Conservation (phyloP, 495 filamentous ascomycete species). For the Neurospora discreta region DNA sequence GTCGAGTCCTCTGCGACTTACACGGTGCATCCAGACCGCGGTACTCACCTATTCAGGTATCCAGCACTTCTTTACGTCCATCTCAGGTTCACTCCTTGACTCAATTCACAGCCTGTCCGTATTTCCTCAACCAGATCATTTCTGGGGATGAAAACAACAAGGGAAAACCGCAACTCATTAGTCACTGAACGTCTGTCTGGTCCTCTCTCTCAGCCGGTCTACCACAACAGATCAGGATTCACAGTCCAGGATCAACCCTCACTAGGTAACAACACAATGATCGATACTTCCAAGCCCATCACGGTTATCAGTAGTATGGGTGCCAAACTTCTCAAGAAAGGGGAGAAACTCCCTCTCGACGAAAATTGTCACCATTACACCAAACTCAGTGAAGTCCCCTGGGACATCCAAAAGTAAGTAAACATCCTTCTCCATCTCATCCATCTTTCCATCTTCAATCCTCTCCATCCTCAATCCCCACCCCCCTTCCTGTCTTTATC, state of each 20-base stretch:
- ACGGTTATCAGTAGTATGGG: conserved; percentile 1
- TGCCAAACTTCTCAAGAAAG: conserved; percentile 4
- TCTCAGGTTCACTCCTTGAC: not conserved
- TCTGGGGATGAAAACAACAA: not conserved
- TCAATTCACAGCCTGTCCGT: not conserved
- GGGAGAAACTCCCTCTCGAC: conserved; percentile 32
- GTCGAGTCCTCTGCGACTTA: not conserved
- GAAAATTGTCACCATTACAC: conserved; percentile 55
- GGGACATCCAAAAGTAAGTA: conserved; percentile 65
- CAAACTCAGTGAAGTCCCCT: conserved; percentile 49
- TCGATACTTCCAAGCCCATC: not conserved
- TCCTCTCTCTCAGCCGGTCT: not conserved
- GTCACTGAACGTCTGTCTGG: not conserved
- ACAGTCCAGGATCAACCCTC: not conserved
- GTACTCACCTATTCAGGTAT: not conserved
- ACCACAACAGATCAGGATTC: not conserved
- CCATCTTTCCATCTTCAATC: too few species aligned
- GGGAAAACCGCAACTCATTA: not conserved
- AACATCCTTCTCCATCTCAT: not conserved
- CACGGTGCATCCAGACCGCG: not conserved
- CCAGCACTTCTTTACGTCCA: not conserved
- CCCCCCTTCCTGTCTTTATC: not conserved
- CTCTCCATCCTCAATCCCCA: too few species aligned
- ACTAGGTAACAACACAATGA: not conserved
- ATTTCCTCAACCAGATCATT: not conserved